phyloP scores from a whole-genome alignment of 2,329 filamentous ascomycete species.

The Coniella lustricola region DNA sequence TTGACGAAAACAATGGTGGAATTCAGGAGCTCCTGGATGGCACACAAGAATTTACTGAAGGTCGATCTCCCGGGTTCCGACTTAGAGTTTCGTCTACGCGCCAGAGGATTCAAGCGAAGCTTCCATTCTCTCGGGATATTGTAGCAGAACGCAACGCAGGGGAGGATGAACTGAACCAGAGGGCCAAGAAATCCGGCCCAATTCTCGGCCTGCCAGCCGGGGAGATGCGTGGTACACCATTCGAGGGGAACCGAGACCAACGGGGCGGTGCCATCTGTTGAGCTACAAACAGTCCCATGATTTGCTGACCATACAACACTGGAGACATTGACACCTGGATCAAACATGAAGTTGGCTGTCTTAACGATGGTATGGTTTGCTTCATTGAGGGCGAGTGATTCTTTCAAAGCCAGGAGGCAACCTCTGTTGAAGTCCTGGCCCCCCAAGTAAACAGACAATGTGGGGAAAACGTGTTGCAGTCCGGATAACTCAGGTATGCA shows the following conservation, averaged over 20 bases:
- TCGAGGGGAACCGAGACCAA: conserved; percentile 18
- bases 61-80: background rate
- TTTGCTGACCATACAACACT: background rate
- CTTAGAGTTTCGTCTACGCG: background rate
- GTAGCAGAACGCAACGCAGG: conserved; percentile 24
- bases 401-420: background rate
- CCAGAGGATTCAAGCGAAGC: conserved; percentile 15
- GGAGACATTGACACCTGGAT: background rate
- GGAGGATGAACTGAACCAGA: conserved; percentile 22
- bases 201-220: conserved; percentile 21
- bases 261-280: conserved; percentile 10
- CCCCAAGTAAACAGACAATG: background rate
- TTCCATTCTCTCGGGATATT: conserved; percentile 22
- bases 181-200: conserved; percentile 22
- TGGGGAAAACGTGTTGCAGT: too few species aligned
- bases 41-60: background rate
- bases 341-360: background rate
- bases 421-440: background rate
- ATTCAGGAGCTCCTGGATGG: background rate
- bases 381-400: background rate
- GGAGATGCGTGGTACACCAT: conserved; percentile 17
- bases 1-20: background rate
- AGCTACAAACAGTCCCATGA: background rate
- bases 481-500: too few species aligned
- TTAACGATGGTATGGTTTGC: too few species aligned